A percentile compares a stretch with the other conserved stretches of the same genome.
Evolutionary conservation across 2,329 filamentous ascomycete species (phyloP).

Genomic region (Chaetothyriales sp.): DNA sequence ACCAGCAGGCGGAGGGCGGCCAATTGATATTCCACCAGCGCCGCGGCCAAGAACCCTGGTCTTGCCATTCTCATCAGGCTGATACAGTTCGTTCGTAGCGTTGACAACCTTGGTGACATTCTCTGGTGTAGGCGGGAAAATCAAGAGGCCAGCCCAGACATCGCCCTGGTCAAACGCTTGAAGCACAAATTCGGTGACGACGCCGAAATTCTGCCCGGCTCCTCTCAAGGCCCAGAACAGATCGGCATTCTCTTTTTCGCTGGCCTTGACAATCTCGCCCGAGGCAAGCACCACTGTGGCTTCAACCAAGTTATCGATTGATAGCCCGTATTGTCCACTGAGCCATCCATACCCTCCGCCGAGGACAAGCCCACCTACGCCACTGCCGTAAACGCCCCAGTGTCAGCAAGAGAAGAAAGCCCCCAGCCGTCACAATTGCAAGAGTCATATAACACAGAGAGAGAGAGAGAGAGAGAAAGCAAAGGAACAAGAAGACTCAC

Average conservation of each 20-base stretch:
- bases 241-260: conserved; percentile 22
- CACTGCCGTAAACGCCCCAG: conserved; percentile 15
- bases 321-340: conserved; percentile 39
- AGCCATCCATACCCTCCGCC: conserved; percentile 47
- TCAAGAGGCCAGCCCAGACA: conserved; percentile 23
- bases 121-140: conserved; percentile 16
- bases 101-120: conserved; percentile 17
- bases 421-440: no score
- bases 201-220: conserved; percentile 29
- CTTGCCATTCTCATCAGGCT: conserved; percentile 12
- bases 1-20: conserved; percentile 20
- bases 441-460: no score
- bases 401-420: not conserved
- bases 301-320: conserved; percentile 34
- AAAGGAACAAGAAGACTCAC: not conserved
- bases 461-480: not conserved
- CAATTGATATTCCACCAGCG: conserved; percentile 18
- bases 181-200: conserved; percentile 29
- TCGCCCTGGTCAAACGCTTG: conserved; percentile 21
- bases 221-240: conserved; percentile 30
- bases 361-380: conserved; percentile 43
- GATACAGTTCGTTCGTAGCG: conserved; percentile 17
- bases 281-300: conserved; percentile 25
- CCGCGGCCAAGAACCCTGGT: conserved; percentile 12
- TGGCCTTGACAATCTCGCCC: conserved; percentile 25